phyloP scores from a whole-genome alignment of 352 stramenopile species.

The Pilasporangium apinafurcum region DNA sequence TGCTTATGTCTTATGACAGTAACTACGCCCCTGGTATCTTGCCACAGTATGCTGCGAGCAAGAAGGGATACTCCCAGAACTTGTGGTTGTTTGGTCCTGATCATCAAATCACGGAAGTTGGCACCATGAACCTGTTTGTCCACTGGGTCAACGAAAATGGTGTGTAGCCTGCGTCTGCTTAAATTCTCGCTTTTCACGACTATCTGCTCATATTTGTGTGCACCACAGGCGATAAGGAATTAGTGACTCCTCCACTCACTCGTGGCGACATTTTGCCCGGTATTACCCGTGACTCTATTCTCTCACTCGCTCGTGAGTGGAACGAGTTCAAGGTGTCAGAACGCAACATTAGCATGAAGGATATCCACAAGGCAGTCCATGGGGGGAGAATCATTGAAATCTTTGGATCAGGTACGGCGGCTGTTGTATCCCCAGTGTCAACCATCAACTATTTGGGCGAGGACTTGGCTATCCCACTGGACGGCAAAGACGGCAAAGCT shows the following conservation, averaged over 20 bases:
- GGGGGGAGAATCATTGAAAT: conserved; percentile 91
- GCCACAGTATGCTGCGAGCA: conserved; percentile 81
- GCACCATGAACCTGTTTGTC: conserved; percentile 99
- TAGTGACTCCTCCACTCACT: conserved; percentile 93
- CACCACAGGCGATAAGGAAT: conserved; percentile 89
- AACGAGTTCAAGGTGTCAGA: conserved; percentile 94
- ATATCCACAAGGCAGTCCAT: conserved; percentile 89
- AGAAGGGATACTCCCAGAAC: conserved; percentile 85
- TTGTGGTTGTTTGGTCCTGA: conserved; percentile 96
- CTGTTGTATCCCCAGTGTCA: conserved; percentile 92
- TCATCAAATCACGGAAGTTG: conserved; percentile 85
- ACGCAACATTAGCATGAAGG: conserved; percentile 91
- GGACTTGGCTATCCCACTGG: conserved; percentile 89
- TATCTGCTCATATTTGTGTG: too few relatives aligned
- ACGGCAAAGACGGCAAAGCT: conserved; percentile 74
- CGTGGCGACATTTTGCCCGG: conserved; percentile 96
- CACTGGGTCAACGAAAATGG: conserved; percentile 91
- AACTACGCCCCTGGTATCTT: conserved; percentile 91
- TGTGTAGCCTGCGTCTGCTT: too few relatives aligned
- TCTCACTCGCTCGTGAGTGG: conserved; percentile 89
- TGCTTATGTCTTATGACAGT: conserved; percentile 4
- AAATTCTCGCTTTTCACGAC: too few relatives aligned
- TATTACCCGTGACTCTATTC: conserved; percentile 94
- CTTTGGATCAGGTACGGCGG: conserved; percentile 95
- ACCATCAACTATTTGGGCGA: conserved; percentile 93